Evolutionary conservation across 495 filamentous ascomycete species (phyloP), one percentile per base, ranked within the genome.

Genomic region (Penicillium manginii): DNA sequence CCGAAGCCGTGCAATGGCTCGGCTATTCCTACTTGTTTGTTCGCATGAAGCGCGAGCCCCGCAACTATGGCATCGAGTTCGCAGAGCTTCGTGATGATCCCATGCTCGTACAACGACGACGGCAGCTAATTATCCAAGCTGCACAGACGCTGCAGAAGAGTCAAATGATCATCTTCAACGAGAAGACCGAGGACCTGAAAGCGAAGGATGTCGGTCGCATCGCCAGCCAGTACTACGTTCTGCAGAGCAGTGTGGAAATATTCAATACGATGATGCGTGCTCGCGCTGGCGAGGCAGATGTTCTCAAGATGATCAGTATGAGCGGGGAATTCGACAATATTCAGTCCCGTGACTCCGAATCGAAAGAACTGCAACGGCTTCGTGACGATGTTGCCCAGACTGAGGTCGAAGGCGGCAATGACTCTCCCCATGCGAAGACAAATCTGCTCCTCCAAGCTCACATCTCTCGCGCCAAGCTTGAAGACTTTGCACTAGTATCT

Each of bases 161-260:
- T 63, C 96, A 98, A 69, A 99, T 99, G 94, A 93, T 99, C 62
- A 96, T 98, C 42, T 98, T 93, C 79, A 96, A 97, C 65, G 96
- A 97, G 58, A 80, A 75, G 14, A 98, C 94, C 0, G 91, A 96
- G 69, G 92, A 93, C 61, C 83, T 99, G 11, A 85, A 88, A 46
- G 88, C 91, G 49, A 99, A 98, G 69, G 92, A 98, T 68, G 86
- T 97, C 17, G 94, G 94, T 29, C 87, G 94, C 18, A 99, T 99
- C 70, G 96, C 94, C 22, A 97, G 93, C 69, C 92, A 98, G 65
- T 98, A 87, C 67, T 99, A 99, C 70, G 91, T 99, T 54, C 81
- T 93, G 46, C 91, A 98, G 63, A 88, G 87, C 19, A 96, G 90
- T 65, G 88, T 99, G 59, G 86, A 97, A 69, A 90, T 97, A 21